Evolutionary conservation across 768 basidiomycete species (phyloP).

Genomic region (Lentinula sp.): DNA sequence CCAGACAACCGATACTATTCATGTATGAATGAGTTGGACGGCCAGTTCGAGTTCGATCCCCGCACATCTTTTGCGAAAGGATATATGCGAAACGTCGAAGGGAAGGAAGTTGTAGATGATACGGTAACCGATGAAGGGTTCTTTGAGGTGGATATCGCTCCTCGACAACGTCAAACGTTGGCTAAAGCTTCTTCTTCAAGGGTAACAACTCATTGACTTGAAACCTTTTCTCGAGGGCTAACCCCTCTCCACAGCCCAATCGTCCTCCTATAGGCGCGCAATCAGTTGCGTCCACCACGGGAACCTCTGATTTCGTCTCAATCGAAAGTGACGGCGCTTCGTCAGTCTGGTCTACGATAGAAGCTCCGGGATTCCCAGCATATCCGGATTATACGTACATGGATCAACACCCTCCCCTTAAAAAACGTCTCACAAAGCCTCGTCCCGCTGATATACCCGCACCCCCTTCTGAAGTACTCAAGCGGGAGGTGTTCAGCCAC

Average conservation of each 20-base stretch:
- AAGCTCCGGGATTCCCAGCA: neutral
- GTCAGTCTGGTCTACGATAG: conserved; percentile 1
- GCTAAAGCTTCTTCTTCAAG: neutral
- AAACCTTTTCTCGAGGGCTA: neutral
- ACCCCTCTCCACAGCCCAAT: neutral
- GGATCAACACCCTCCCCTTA: neutral
- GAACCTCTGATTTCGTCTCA: neutral
- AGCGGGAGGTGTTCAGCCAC: conserved; percentile 4
- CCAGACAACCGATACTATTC: conserved; percentile 20
- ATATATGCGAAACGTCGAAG: neutral
- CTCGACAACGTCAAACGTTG: neutral
- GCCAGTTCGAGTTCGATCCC: conserved; percentile 17
- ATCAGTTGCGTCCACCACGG: neutral
- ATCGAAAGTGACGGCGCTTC: neutral
- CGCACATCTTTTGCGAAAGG: conserved; percentile 13
- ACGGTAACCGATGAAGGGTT: conserved; percentile 12
- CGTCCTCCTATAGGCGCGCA: neutral
- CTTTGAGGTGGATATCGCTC: conserved; percentile 6
- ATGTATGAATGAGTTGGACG: conserved; percentile 18
- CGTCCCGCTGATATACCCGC: conserved; percentile 5
- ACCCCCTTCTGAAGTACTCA: conserved; percentile 6
- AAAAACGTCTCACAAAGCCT: conserved; percentile 3
- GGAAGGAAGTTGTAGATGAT: conserved; percentile 3
- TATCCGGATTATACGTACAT: neutral
- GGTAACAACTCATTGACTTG: neutral